phyloP scores from a whole-genome alignment of 805 yeast genomes.

The Ogataea paraovalis region DNA sequence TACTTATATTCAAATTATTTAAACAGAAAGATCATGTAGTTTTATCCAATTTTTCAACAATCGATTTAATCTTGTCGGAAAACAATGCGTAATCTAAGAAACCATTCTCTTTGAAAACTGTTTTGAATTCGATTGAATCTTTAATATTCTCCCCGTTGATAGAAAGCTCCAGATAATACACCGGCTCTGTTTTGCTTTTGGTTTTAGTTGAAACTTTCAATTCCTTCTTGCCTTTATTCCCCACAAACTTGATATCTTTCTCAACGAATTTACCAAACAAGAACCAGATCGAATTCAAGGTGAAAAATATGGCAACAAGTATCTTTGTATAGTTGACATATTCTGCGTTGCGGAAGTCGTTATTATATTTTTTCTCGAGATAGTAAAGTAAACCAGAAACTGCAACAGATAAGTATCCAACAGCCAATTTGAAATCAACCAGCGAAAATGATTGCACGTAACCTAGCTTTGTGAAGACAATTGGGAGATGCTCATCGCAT shows the following conservation, averaged over 20 bases:
- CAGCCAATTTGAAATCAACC: constrained; percentile 43
- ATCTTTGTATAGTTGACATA: constrained; percentile 34
- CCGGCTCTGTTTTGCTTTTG: constrained; percentile 40
- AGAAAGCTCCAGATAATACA: constrained; percentile 36
- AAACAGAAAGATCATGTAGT: constrained; percentile 8
- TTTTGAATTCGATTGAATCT: constrained; percentile 32
- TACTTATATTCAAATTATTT: too few relatives aligned
- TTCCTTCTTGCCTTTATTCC: constrained; percentile 34
- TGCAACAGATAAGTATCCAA: constrained; percentile 45
- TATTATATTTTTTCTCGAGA: constrained; percentile 43
- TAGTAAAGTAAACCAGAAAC: constrained; percentile 44
- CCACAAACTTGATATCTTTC: constrained; percentile 46
- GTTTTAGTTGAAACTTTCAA: constrained; percentile 36
- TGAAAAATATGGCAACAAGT: constrained; percentile 36
- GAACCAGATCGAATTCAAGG: constrained; percentile 33
- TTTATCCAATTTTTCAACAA: constrained; percentile 20
- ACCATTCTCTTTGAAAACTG: constrained; percentile 46
- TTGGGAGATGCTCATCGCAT: constrained; percentile 45
- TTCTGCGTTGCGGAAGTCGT: constrained; percentile 37
- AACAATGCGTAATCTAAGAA: constrained; percentile 36
- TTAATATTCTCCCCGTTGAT: constrained; percentile 21
- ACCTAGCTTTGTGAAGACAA: constrained; percentile 39
- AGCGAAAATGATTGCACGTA: constrained; percentile 44
- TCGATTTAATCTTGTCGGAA: constrained; percentile 21
- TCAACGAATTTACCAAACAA: constrained; percentile 33